phyloP scores from a whole-genome alignment of 1,284 basidiomycete species.

The Laetiporus sulphureus region DNA sequence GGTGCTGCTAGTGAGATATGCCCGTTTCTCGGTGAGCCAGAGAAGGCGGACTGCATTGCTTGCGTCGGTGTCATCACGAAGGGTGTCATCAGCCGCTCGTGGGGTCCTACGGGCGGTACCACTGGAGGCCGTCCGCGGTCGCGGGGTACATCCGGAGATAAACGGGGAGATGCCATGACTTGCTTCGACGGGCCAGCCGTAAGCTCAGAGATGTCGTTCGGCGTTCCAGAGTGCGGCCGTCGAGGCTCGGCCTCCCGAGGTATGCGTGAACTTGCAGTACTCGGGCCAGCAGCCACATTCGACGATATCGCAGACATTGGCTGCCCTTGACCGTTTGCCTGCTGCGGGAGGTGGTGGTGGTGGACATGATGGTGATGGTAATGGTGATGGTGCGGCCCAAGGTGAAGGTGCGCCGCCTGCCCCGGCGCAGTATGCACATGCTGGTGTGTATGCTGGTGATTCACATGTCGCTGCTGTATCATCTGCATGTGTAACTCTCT shows the following conservation, averaged over 20 bases:
- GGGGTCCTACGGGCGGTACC: constrained; percentile 31
- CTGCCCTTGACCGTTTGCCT: constrained; percentile 12
- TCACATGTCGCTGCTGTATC: constrained; percentile 17
- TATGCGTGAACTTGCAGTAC: constrained; percentile 15
- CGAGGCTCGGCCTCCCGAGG: constrained; percentile 24
- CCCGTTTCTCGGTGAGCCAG: constrained; percentile 17
- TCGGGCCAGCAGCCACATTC: constrained; percentile 7
- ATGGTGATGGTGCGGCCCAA: constrained; percentile 31
- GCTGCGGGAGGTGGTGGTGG: constrained; percentile 33
- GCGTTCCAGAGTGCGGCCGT: constrained; percentile 27
- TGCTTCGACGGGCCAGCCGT: constrained; percentile 25
- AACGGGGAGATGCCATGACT: constrained; percentile 12
- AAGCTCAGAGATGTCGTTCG: constrained; percentile 44
- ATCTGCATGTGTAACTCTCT: constrained; percentile 17
- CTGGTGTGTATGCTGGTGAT: constrained; percentile 17
- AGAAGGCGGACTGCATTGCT: constrained; percentile 23
- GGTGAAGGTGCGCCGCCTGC: constrained; percentile 25
- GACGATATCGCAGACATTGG: constrained; percentile 17
- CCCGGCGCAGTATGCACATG: constrained; percentile 18
- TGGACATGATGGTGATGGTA: constrained; percentile 39
- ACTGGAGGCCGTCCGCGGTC: constrained; percentile 21
- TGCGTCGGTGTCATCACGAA: constrained; percentile 46
- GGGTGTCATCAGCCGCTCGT: constrained; percentile 33
- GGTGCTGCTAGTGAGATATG: constrained; percentile 18
- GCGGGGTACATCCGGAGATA: constrained; percentile 14